These are phyloP conservation scores for Zychaea mexicana DNA, from an alignment of 371 early-diverging fungal genomes.

Conservation along the genomic window DNA sequence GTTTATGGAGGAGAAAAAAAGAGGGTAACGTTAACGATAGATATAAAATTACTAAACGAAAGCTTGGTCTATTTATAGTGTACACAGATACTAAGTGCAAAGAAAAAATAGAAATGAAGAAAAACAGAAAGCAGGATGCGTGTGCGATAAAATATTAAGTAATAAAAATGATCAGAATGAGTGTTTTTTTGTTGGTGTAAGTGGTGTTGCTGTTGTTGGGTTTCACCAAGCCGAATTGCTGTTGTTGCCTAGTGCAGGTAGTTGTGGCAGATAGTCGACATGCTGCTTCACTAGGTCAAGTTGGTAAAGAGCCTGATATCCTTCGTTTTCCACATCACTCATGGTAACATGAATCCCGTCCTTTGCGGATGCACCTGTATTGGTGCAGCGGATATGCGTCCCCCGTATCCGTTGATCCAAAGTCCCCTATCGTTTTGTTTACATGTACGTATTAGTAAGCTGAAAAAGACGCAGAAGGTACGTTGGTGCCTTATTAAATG, in stretches of 20 bases:
- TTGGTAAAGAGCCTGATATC: conserved; percentile 41
- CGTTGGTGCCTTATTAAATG: too few relatives aligned
- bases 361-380: conserved; percentile 2
- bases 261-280: conserved; percentile 11
- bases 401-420: conserved; percentile 43
- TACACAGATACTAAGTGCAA: too few relatives aligned
- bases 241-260: neutral
- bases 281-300: conserved; percentile 20
- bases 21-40: too few relatives aligned
- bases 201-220: neutral
- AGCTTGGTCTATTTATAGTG: too few relatives aligned
- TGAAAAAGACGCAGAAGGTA: neutral
- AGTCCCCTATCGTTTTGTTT: conserved; percentile 28
- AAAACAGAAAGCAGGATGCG: too few relatives aligned
- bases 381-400: conserved; percentile 40
- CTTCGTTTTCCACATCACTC: conserved; percentile 45
- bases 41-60: too few relatives aligned
- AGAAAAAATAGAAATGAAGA: too few relatives aligned
- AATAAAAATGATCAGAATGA: neutral
- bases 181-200: too few relatives aligned
- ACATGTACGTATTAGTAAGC: neutral
- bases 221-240: neutral
- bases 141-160: neutral
- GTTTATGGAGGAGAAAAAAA: too few relatives aligned
- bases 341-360: conserved; percentile 41